A percentile compares a stretch with the other conserved stretches of the same genome.
Evolutionary conservation across 148 eudicot genomes (phyloP).

Genomic region (Rhododendron molle): DNA sequence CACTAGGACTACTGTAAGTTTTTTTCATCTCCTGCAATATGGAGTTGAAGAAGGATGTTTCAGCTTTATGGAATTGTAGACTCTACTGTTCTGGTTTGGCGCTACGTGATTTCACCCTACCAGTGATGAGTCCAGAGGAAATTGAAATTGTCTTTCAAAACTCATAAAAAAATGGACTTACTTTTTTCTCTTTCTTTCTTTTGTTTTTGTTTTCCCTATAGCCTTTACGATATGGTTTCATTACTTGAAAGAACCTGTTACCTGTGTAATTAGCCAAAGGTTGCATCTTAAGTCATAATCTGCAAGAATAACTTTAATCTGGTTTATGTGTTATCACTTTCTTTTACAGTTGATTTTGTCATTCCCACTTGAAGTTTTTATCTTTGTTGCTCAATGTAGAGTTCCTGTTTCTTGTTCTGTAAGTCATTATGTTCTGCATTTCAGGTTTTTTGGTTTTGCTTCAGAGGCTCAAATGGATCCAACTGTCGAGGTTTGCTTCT

Average conservation of each 20-base stretch:
- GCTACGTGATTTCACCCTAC: not conserved
- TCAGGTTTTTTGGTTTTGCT: conserved; percentile 92
- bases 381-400: not conserved
- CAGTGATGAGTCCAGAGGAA: not conserved
- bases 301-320: not conserved
- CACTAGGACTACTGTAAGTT: not conserved
- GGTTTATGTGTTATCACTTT: not conserved
- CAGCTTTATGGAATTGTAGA: not conserved
- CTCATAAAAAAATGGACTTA: not conserved
- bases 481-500: conserved; percentile 64
- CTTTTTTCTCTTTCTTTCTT: not conserved
- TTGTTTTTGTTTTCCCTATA: not conserved
- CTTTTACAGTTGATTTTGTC: not conserved
- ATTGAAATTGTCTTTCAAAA: not conserved
- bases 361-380: not conserved
- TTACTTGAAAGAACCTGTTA: not conserved
- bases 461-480: conserved; percentile 97
- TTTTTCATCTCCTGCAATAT: not conserved
- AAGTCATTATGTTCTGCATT: conserved; percentile 13
- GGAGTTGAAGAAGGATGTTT: not conserved
- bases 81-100: not conserved
- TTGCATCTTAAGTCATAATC: not conserved
- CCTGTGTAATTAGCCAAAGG: not conserved
- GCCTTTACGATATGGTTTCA: not conserved
- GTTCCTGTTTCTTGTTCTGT: not conserved